Conservation (phyloP, 306 rosid genomes). For the Vachellia pachyceras region DNA sequence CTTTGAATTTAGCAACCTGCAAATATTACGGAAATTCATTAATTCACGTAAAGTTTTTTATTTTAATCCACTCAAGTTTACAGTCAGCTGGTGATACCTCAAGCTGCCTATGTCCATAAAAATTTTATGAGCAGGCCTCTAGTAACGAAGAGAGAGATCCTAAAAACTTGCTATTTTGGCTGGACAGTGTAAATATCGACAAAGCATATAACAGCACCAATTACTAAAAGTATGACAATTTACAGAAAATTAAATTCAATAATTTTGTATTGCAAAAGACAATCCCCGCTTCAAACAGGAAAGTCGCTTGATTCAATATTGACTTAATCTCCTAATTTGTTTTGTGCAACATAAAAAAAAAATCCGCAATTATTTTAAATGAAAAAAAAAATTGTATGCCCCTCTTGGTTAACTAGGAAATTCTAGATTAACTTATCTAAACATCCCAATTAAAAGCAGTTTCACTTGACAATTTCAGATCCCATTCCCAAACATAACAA, state of each 20-base stretch:
- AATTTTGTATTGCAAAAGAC: constrained; percentile 13
- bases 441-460: background rate
- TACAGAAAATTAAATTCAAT: constrained; percentile 27
- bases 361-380: background rate
- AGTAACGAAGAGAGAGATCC: constrained; percentile 9
- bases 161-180: constrained; percentile 16
- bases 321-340: background rate
- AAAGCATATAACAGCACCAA: constrained; percentile 18
- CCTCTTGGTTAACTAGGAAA: background rate
- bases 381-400: background rate
- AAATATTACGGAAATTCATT: constrained; percentile 36
- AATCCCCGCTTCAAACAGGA: constrained; percentile 21
- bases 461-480: constrained; percentile 11
- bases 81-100: constrained; percentile 1
- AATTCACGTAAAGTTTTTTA: background rate
- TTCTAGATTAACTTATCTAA: constrained; percentile 1
- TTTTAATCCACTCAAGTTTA: constrained; percentile 33
- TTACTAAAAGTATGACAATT: constrained; percentile 32
- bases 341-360: background rate
- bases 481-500: background rate
- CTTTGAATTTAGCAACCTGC: constrained; percentile 87
- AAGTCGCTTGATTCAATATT: constrained; percentile 14
- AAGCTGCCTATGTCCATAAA: constrained; percentile 26
- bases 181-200: constrained; percentile 19
- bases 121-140: constrained; percentile 23